Conservation (phyloP, 371 early-diverging fungal genomes). For the Chytridiales sp. region DNA sequence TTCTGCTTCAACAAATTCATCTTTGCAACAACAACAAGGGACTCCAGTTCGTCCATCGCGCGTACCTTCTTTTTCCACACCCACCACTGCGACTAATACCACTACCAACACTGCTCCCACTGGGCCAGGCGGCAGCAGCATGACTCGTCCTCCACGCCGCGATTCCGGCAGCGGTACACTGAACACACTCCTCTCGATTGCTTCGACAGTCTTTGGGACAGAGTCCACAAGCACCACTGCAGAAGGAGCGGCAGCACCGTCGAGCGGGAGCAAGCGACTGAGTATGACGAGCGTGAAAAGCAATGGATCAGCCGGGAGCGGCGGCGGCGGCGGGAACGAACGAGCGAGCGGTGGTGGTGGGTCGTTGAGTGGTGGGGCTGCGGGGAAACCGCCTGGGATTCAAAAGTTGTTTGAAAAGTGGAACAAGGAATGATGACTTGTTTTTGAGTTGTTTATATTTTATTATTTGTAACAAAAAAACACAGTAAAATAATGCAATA, state of each 20-base stretch:
- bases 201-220: neutral
- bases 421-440: neutral
- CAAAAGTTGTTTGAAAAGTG: slow-evolving; percentile 3
- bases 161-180: neutral
- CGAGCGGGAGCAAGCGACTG: neutral
- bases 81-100: neutral
- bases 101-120: neutral
- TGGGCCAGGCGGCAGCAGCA: neutral
- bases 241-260: neutral
- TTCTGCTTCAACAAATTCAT: no score
- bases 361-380: neutral
- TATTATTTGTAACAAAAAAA: no score
- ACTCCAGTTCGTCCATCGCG: no score
- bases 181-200: neutral
- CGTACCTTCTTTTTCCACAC: neutral
- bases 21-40: no score
- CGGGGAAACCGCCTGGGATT: neutral
- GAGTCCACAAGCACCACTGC: neutral
- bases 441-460: neutral
- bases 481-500: no score
- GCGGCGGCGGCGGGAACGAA: neutral
- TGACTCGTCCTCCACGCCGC: slow-evolving; percentile 1
- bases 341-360: neutral
- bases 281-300: slow-evolving; percentile 7
- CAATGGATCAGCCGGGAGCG: slow-evolving; percentile 7